A percentile compares a stretch with the other conserved stretches of the same genome.
phyloP scores from a whole-genome alignment of 257 asterid species.

The Orobanche coerulescens region DNA sequence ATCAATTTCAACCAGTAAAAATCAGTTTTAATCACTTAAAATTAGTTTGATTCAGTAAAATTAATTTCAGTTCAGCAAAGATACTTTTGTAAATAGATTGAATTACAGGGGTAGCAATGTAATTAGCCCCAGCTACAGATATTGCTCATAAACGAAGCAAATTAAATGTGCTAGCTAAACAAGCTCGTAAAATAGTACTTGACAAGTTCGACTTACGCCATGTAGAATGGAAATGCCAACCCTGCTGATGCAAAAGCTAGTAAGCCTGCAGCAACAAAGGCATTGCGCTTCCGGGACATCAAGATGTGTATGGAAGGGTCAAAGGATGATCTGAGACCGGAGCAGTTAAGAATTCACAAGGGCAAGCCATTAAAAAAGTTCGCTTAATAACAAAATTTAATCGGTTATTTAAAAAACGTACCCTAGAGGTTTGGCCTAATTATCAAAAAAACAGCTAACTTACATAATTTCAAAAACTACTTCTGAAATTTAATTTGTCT shows the following conservation, averaged over 20 bases:
- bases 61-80: too few relatives aligned
- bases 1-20: too few relatives aligned
- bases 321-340: slow-evolving; percentile 30
- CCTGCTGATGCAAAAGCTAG: slow-evolving; percentile 79
- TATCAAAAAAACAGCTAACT: too few relatives aligned
- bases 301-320: slow-evolving; percentile 20
- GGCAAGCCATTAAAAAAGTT: neutral
- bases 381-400: too few relatives aligned
- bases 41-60: too few relatives aligned
- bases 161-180: neutral
- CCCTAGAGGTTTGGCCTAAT: too few relatives aligned
- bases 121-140: neutral
- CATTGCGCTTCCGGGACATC: slow-evolving; percentile 74
- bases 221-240: slow-evolving; percentile 86
- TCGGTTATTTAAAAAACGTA: too few relatives aligned
- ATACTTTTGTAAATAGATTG: neutral
- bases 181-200: neutral
- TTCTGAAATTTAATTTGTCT: too few relatives aligned
- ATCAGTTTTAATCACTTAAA: too few relatives aligned
- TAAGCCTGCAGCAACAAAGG: slow-evolving; percentile 70
- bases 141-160: neutral
- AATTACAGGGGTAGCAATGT: neutral
- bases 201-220: slow-evolving; percentile 61
- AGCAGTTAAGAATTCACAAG: neutral
- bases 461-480: too few relatives aligned